These are phyloP conservation scores for Pholiota adiposa DNA, from an alignment of 1,284 basidiomycete genomes.

Conservation along the genomic window DNA sequence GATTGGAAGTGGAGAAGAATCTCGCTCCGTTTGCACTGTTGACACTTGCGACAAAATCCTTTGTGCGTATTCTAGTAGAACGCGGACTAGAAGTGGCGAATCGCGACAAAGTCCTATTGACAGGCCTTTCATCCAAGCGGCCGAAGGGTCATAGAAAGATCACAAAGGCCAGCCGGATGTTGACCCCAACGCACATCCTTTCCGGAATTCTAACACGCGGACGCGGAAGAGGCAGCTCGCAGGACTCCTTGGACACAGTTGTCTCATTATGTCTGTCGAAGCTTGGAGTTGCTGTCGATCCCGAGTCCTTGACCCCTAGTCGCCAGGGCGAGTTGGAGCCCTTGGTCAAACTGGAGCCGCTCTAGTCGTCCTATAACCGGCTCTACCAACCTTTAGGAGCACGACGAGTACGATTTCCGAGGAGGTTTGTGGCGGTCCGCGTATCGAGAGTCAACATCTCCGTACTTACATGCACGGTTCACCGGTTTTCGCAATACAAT, in stretches of 20 bases:
- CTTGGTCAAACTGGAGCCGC: conserved; percentile 23
- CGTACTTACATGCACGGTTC: not conserved
- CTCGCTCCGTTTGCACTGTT: conserved; percentile 52
- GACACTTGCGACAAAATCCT: conserved; percentile 39
- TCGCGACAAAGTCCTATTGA: conserved; percentile 30
- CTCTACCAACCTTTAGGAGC: conserved; percentile 1
- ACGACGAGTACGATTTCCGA: conserved; percentile 14
- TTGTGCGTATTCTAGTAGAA: conserved; percentile 39
- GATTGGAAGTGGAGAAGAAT: conserved; percentile 34
- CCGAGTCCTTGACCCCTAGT: not conserved
- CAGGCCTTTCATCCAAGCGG: conserved; percentile 1
- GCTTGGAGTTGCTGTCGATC: conserved; percentile 26
- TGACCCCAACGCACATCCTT: conserved; percentile 42
- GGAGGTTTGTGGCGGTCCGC: conserved; percentile 19
- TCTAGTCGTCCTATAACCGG: not conserved
- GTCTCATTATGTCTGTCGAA: conserved; percentile 32
- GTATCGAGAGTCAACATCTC: conserved; percentile 16
- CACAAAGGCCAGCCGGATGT: conserved; percentile 22
- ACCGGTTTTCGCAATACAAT: conserved; percentile 4
- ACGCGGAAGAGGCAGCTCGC: conserved; percentile 22
- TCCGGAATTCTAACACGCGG: conserved; percentile 32
- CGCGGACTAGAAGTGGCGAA: conserved; percentile 38
- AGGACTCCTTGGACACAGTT: conserved; percentile 24
- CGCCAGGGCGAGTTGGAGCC: conserved; percentile 10
- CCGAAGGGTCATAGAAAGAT: conserved; percentile 14